Percentiles rank a stretch among this genome's conserved stretches.
These are phyloP conservation scores for Pyrrhoderma lamaoense DNA, from an alignment of 1,284 basidiomycete genomes.

Conservation along the genomic window DNA sequence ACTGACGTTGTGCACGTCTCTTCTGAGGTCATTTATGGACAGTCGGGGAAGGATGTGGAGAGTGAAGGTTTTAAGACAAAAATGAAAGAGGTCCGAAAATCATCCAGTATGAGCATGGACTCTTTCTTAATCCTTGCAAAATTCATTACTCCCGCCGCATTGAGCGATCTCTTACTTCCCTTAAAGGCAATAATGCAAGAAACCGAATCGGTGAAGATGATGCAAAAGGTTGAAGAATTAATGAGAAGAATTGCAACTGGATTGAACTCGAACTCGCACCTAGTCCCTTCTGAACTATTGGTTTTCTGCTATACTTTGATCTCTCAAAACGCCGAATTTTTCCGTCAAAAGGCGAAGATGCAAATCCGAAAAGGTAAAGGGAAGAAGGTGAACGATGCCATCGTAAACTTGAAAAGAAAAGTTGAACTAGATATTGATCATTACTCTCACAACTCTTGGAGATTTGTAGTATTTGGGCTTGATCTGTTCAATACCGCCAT, in stretches of 20 bases:
- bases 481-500: conserved; percentile 89
- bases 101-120: conserved; percentile 76
- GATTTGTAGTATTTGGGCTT: conserved; percentile 89
- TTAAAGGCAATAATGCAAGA: conserved; percentile 83
- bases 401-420: conserved; percentile 75
- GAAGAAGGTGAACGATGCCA: conserved; percentile 47
- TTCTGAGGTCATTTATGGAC: conserved; percentile 91
- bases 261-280: conserved; percentile 74
- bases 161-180: conserved; percentile 75
- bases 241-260: conserved; percentile 79
- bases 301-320: conserved; percentile 86
- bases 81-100: conserved; percentile 82
- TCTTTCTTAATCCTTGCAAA: conserved; percentile 79
- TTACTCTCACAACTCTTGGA: conserved; percentile 79
- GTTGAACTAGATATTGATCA: conserved; percentile 52
- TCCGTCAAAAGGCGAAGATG: conserved; percentile 42
- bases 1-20: conserved; percentile 75
- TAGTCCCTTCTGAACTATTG: conserved; percentile 69
- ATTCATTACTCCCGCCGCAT: conserved; percentile 65
- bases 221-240: conserved; percentile 86
- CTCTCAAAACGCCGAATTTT: conserved; percentile 83
- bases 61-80: conserved; percentile 93
- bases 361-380: conserved; percentile 28
- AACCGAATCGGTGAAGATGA: conserved; percentile 76
- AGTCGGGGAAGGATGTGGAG: conserved; percentile 86